Evolutionary conservation across 768 basidiomycete species (phyloP).

Genomic region (Podaxis rugospora): DNA sequence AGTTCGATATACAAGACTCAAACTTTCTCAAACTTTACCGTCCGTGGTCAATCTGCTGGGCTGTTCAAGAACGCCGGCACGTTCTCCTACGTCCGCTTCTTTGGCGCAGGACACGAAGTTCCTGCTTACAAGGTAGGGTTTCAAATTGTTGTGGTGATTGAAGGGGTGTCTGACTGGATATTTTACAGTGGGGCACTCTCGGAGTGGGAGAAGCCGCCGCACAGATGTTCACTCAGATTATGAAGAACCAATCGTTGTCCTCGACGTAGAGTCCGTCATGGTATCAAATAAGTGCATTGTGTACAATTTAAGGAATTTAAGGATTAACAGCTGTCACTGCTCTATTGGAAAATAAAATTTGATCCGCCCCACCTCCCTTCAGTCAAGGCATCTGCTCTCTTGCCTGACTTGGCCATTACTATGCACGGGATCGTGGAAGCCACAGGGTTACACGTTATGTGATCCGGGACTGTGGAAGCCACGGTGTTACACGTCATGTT

Average conservation of each 20-base stretch:
- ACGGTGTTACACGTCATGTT: no score
- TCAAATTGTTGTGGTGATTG: background rate
- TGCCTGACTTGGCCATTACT: no score
- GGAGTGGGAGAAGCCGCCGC: conserved; percentile 37
- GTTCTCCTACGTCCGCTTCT: conserved; percentile 51
- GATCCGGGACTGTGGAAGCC: no score
- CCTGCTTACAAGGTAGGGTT: conserved; percentile 38
- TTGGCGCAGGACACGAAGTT: conserved; percentile 43
- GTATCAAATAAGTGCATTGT: background rate
- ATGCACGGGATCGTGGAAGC: no score
- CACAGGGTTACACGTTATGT: no score
- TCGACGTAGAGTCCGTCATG: background rate
- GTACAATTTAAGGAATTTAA: background rate
- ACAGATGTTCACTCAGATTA: conserved; percentile 40
- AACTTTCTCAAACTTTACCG: conserved; percentile 42
- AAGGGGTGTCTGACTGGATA: background rate
- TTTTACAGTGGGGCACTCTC: conserved; percentile 28
- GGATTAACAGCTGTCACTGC: no score
- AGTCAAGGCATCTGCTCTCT: no score
- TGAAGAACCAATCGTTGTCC: conserved; percentile 10
- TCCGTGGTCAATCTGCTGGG: conserved; percentile 45
- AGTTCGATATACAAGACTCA: conserved; percentile 36
- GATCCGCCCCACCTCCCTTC: no score
- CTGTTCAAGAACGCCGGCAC: conserved; percentile 57
- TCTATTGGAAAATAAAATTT: no score